These are phyloP conservation scores for Laguncularia racemosa DNA, from an alignment of 345 rosid genomes.

Conservation along the genomic window DNA sequence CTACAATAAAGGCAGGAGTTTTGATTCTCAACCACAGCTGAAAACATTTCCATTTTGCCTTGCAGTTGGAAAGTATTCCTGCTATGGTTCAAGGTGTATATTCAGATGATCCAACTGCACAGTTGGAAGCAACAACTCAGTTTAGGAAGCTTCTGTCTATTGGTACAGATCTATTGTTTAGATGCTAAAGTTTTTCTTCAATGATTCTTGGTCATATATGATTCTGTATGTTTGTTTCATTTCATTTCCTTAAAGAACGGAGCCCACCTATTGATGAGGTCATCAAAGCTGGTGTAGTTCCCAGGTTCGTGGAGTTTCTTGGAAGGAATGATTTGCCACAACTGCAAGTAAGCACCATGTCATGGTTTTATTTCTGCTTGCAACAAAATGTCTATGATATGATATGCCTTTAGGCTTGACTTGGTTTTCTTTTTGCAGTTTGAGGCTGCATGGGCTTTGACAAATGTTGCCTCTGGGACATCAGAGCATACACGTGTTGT, in stretches of 20 bases:
- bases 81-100: constrained; percentile 70
- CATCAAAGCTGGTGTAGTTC: constrained; percentile 69
- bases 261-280: constrained; percentile 91
- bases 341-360: constrained; percentile 41
- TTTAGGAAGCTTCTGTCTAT: constrained; percentile 77
- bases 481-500: constrained; percentile 79
- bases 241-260: constrained; percentile 35
- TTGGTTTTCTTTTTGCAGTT: constrained; percentile 36
- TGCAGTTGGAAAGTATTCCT: constrained; percentile 71
- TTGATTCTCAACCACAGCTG: no score
- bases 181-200: neutral
- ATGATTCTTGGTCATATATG: neutral
- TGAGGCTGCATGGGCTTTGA: constrained; percentile 92
- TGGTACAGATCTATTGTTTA: constrained; percentile 22
- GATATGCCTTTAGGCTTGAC: neutral
- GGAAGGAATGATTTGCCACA: constrained; percentile 69
- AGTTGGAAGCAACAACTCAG: constrained; percentile 71
- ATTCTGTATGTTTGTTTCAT: neutral
- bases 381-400: neutral
- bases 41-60: constrained; percentile 11
- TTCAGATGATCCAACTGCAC: constrained; percentile 53
- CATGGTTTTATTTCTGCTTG: neutral
- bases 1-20: no score
- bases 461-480: constrained; percentile 87
- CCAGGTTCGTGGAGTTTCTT: constrained; percentile 77